phyloP scores from a whole-genome alignment of 495 filamentous ascomycete species.

The Xanthoparmelia taractica region DNA sequence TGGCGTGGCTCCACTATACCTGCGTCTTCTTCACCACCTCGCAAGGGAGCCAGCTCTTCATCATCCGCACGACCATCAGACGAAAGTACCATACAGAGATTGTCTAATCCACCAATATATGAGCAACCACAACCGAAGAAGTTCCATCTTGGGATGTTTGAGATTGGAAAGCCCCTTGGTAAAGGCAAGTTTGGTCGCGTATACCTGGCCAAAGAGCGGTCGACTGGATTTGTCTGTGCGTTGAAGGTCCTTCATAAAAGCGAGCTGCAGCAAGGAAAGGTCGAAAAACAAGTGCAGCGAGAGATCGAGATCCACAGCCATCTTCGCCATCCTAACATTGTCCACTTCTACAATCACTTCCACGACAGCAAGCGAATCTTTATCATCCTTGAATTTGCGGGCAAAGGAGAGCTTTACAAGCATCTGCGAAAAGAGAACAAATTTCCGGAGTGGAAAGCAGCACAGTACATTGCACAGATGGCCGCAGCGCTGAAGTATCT shows the following conservation, averaged over 20 bases:
- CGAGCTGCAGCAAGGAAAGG: conserved; percentile 83
- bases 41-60: conserved; percentile 31
- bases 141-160: conserved; percentile 96
- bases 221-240: conserved; percentile 86
- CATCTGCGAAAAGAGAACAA: conserved; percentile 79
- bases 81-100: conserved; percentile 49
- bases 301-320: conserved; percentile 98
- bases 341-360: conserved; percentile 91
- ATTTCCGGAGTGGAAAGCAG: conserved; percentile 94
- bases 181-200: conserved; percentile 98
- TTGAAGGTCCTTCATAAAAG: conserved; percentile 95
- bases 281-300: conserved; percentile 93
- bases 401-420: conserved; percentile 94
- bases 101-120: conserved; percentile 46
- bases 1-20: conserved; percentile 40
- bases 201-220: conserved; percentile 87
- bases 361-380: conserved; percentile 96
- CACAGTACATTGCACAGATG: conserved; percentile 98
- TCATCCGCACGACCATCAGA: conserved; percentile 44
- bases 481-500: conserved; percentile 83
- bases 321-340: conserved; percentile 90
- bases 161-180: conserved; percentile 90
- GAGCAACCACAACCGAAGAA: conserved; percentile 61
- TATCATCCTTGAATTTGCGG: conserved; percentile 91
- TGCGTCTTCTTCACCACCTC: conserved; percentile 30